A percentile compares a stretch with the other conserved stretches of the same genome.
Conservation (phyloP, 75 land plant species). For the Adiantum capillusveneris region DNA sequence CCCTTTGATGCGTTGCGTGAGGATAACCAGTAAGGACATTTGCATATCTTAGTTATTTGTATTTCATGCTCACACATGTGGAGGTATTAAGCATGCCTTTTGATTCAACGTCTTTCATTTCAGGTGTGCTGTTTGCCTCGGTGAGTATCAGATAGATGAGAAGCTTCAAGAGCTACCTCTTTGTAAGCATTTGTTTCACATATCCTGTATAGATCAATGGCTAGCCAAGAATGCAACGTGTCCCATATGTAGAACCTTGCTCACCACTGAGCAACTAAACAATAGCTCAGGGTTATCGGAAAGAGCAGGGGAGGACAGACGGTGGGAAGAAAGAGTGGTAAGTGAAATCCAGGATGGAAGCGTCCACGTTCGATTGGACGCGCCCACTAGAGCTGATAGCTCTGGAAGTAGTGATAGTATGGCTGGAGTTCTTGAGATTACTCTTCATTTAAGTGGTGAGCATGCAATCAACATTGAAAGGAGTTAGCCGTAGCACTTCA, state of each 20-base stretch:
- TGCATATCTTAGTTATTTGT: too few relatives aligned
- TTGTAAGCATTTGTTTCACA: constrained; percentile 75
- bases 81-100: too few relatives aligned
- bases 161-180: constrained; percentile 59
- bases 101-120: too few relatives aligned
- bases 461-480: too few relatives aligned
- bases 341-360: not conserved
- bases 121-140: constrained; percentile 80
- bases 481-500: too few relatives aligned
- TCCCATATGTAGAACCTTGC: constrained; percentile 77
- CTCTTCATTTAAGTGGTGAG: too few relatives aligned
- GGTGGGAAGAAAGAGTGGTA: constrained; percentile 4
- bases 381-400: too few relatives aligned
- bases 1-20: not conserved
- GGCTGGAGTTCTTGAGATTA: too few relatives aligned
- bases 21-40: too few relatives aligned
- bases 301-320: not conserved
- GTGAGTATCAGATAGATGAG: constrained; percentile 60
- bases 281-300: not conserved
- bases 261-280: constrained; percentile 14
- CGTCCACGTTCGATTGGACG: too few relatives aligned
- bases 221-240: constrained; percentile 60
- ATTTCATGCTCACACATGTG: too few relatives aligned
- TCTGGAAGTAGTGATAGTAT: too few relatives aligned
- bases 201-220: constrained; percentile 80